phyloP scores from a whole-genome alignment of 2,329 filamentous ascomycete species.

The Ophiosphaerella herpotricha region DNA sequence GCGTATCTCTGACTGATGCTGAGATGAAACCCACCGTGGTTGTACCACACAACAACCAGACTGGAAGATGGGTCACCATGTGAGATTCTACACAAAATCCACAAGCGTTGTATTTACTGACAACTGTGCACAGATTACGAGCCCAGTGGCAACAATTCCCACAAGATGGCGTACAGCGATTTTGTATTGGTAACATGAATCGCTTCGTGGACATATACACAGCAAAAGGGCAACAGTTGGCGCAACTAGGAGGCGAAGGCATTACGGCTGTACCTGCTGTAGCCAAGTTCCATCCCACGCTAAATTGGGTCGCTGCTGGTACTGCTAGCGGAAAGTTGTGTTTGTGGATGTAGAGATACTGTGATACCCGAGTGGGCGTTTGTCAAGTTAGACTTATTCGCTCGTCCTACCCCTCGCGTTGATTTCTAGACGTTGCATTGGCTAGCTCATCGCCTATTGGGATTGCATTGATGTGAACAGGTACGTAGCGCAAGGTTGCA shows the following conservation, averaged over 20 bases:
- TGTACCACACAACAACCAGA: constrained; percentile 92
- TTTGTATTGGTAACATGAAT: constrained; percentile 97
- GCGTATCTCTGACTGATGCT: constrained; percentile 61
- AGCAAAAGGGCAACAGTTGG: constrained; percentile 80
- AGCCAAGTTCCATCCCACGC: constrained; percentile 82
- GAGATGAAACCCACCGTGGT: constrained; percentile 71
- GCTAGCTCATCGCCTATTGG: constrained; percentile 10
- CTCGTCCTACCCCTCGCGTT: neutral
- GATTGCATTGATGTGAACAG: neutral
- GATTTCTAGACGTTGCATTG: neutral
- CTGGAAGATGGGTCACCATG: constrained; percentile 90
- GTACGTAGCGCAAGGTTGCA: neutral
- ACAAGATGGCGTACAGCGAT: constrained; percentile 78
- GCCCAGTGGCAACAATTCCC: constrained; percentile 89
- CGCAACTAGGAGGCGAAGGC: constrained; percentile 82
- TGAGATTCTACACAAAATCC: constrained; percentile 37
- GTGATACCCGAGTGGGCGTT: constrained; percentile 1
- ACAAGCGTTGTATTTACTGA: constrained; percentile 15
- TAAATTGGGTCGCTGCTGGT: constrained; percentile 90
- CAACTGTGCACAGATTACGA: constrained; percentile 59
- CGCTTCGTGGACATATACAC: constrained; percentile 92
- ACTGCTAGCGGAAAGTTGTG: constrained; percentile 92
- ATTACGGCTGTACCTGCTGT: constrained; percentile 96
- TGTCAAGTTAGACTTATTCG: neutral
- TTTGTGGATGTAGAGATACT: constrained; percentile 74